phyloP scores from a whole-genome alignment of 371 early-diverging fungal genomes.

The Coemansia sp. region DNA sequence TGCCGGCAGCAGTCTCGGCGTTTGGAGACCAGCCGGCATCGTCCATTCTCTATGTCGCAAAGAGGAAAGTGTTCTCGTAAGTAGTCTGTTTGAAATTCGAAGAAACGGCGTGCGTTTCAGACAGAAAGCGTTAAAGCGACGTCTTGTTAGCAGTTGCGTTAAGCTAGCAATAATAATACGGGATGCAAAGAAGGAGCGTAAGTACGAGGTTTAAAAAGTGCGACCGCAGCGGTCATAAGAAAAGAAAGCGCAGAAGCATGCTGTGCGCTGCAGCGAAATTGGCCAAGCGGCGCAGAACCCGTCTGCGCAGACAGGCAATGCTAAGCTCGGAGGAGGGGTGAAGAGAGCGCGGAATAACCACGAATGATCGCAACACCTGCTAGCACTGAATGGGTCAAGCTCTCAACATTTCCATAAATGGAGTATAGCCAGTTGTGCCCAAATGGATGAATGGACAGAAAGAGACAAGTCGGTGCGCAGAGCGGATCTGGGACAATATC shows the following conservation, averaged over 20 bases:
- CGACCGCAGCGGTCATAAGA: slow-evolving; percentile 10
- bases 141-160: neutral
- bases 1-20: neutral
- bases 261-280: neutral
- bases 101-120: neutral
- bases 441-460: neutral
- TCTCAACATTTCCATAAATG: neutral
- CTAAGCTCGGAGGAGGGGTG: neutral
- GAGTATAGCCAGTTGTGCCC: slow-evolving; percentile 1
- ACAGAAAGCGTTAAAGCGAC: neutral
- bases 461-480: neutral
- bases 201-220: neutral
- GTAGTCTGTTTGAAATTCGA: neutral
- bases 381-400: neutral
- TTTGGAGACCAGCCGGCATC: neutral
- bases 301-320: neutral
- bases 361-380: neutral
- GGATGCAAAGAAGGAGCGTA: neutral
- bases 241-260: slow-evolving; percentile 1
- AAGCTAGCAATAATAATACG: neutral
- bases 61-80: neutral
- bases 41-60: slow-evolving; percentile 6
- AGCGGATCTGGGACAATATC: neutral
- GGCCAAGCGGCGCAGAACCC: neutral
- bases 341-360: neutral